phyloP scores from a whole-genome alignment of 2,329 filamentous ascomycete species.

The Claviceps sorghi region DNA sequence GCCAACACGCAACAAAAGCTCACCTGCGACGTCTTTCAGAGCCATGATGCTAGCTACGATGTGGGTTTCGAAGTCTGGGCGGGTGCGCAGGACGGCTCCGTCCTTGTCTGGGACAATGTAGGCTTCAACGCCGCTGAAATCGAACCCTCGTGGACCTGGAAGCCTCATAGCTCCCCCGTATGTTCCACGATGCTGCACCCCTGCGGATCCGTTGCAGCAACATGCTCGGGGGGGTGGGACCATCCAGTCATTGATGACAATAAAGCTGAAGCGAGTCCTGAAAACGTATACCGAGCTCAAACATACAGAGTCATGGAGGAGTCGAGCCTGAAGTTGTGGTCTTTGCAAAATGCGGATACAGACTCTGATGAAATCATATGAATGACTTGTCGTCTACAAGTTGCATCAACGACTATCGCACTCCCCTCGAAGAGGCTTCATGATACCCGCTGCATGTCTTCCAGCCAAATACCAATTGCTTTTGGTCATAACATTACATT shows the following conservation, averaged over 20 bases:
- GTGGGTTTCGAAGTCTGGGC: conserved; percentile 48
- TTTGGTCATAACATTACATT: not conserved
- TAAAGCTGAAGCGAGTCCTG: not conserved
- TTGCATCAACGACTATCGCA: not conserved
- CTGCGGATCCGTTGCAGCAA: conserved; percentile 41
- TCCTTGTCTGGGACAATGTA: conserved; percentile 45
- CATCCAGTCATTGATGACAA: conserved; percentile 8
- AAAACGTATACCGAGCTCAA: not conserved
- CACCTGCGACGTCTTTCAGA: conserved; percentile 38
- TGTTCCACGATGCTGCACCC: conserved; percentile 36
- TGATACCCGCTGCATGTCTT: not conserved
- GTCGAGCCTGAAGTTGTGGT: conserved; percentile 7
- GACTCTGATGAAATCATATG: not conserved
- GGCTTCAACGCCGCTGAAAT: conserved; percentile 31
- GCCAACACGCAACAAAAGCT: conserved; percentile 41
- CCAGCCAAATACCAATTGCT: not conserved
- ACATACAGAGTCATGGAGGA: conserved; percentile 3
- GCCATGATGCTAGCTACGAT: conserved; percentile 14
- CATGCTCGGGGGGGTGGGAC: conserved; percentile 41
- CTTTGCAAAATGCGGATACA: not conserved
- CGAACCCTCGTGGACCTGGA: conserved; percentile 35
- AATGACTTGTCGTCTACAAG: not conserved
- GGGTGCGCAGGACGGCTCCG: conserved; percentile 37
- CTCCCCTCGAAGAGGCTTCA: not conserved
- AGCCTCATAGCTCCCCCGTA: conserved; percentile 31